Base-by-base conservation (phyloP, 192 early-diverging fungal genomes). In the Funneliformis geosporum region DNA sequence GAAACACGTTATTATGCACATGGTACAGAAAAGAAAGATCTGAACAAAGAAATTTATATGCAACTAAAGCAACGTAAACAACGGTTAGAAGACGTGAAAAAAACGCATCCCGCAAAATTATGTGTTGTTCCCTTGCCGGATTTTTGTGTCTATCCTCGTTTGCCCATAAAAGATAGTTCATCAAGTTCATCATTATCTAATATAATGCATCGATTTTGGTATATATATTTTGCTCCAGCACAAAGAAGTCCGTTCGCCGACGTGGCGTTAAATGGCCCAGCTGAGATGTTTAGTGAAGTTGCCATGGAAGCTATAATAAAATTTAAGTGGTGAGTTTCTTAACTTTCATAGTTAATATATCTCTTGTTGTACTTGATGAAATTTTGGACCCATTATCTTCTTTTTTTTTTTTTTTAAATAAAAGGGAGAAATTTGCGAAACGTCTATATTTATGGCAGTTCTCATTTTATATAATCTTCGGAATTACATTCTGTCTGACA, bases 281-380 rank as follows among this genome's bases (percentile, higher is more conserved):
- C 38, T 8, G 67, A 69, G 9, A 69, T 69, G 67, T 69, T 69
- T 69, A 43, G 39, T 43, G 38, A 69, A 42, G 18, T 69, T 23
- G 40, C 40, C n/a, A 69, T 69, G 67, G 67, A 69, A 42, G 67
- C 67, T n/a, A 43, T 69, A n/a, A 43, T 69, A 16, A 40, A 69
- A 69, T 69, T 40, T 21, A 69, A 69, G n/a, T 69, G 67, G 67
- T 69, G 42, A n/a, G 62, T 28, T 28, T 27, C 1, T 12, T 59
- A 18, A 28, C 33, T 65, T 65, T 2, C 27, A 28, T 65, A 28
- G 2, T 18, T 8, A 8, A 10, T 18, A 5, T 9, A 21, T 69
- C 1, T 7, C 9, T 69, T 69, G 18, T 14, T 40, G 14, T 69
- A 18, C 14, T n/a, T 40, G n/a, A 18, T 10, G 4, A 11, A n/a